Evolutionary conservation across 2,329 filamentous ascomycete genomes (phyloP).

Genomic region (Fusarium sp.): DNA sequence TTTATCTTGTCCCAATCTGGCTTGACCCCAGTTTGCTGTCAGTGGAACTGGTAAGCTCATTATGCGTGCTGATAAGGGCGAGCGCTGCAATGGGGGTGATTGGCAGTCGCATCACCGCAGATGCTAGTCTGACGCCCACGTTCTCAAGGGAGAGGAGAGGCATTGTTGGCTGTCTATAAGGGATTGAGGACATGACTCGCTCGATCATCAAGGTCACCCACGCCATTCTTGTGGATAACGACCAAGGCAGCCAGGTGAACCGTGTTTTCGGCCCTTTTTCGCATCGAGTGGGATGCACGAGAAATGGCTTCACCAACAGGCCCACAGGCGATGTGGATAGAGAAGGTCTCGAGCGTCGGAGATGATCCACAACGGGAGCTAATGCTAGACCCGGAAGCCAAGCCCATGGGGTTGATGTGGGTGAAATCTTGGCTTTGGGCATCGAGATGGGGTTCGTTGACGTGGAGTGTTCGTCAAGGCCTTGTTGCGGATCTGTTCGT

Average conservation of each 20-base stretch:
- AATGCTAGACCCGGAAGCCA: not conserved
- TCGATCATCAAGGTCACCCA: not conserved
- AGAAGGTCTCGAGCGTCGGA: not conserved
- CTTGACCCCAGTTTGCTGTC: not conserved
- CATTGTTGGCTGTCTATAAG: too few relatives aligned
- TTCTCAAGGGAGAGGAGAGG: not conserved
- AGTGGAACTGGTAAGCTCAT: not conserved
- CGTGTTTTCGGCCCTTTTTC: not conserved
- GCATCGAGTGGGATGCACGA: not conserved
- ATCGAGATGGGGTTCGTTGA: not conserved
- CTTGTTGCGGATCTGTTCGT: not conserved
- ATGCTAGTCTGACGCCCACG: not conserved
- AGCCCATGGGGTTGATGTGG: not conserved
- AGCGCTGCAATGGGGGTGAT: not conserved
- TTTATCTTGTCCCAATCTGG: not conserved
- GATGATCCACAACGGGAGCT: not conserved
- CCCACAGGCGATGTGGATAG: not conserved
- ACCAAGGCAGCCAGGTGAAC: not conserved
- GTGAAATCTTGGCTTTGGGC: not conserved
- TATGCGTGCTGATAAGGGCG: not conserved
- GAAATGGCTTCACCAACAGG: not conserved
- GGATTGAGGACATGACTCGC: not conserved
- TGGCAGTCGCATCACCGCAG: not conserved
- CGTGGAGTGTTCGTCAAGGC: not conserved
- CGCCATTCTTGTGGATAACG: not conserved